Percentiles rank a stretch among this genome's conserved stretches.
Evolutionary conservation across 139 green algal species (phyloP).

Genomic region (Chlamydomonas asymmetrica): DNA sequence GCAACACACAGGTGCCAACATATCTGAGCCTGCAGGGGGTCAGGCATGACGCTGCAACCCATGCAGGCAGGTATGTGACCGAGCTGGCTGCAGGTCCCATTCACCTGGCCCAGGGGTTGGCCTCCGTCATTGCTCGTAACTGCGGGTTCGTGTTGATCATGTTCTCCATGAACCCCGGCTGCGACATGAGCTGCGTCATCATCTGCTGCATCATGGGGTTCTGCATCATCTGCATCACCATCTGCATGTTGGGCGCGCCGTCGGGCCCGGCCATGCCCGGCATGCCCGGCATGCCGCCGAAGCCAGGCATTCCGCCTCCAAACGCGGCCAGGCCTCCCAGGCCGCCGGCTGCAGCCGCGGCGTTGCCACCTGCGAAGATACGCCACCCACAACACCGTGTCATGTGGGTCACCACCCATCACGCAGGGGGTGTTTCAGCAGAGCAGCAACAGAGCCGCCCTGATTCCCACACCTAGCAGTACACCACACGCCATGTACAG

Average conservation of each 20-base stretch:
- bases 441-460: no score
- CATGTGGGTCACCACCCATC: no score
- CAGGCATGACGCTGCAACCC: no score
- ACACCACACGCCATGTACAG: no score
- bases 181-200: constrained; percentile 67
- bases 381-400: no score
- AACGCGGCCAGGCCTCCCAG: background rate
- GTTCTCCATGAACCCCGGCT: constrained; percentile 67
- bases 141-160: constrained; percentile 60
- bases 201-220: constrained; percentile 74
- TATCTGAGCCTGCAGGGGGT: no score
- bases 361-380: constrained; percentile 16
- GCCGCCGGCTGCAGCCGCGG: constrained; percentile 8
- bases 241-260: constrained; percentile 16
- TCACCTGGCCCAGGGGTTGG: constrained; percentile 38
- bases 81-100: no score
- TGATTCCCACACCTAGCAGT: no score
- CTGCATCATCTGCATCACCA: constrained; percentile 51
- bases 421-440: no score
- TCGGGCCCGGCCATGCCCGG: constrained; percentile 21
- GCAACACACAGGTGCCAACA: no score
- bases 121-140: constrained; percentile 46
- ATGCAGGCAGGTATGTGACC: no score
- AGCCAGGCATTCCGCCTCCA: constrained; percentile 9
- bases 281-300: constrained; percentile 5